A percentile compares a stretch with the other conserved stretches of the same genome.
These are phyloP conservation scores for Naganishia liquefaciens DNA, from an alignment of 1,284 basidiomycete genomes.

Conservation along the genomic window DNA sequence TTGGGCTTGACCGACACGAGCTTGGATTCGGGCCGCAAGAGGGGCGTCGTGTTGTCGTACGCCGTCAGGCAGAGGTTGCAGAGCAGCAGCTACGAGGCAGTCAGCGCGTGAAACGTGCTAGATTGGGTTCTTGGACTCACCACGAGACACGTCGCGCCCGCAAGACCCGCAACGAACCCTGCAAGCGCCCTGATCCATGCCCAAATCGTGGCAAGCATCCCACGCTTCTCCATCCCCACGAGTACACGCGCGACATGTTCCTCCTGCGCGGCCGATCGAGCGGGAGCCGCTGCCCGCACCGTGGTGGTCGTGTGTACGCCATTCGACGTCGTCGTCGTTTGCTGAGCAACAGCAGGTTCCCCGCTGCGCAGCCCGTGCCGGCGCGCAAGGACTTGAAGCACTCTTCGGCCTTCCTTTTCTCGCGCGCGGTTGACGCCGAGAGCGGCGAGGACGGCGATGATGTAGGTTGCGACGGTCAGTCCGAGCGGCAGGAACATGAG, in stretches of 20 bases:
- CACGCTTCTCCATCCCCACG: constrained; percentile 43
- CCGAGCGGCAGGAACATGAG: constrained; percentile 44
- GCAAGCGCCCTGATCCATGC: constrained; percentile 39
- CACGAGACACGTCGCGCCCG: constrained; percentile 41
- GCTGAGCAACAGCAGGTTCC: neutral
- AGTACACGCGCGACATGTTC: constrained; percentile 40
- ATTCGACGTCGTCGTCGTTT: constrained; percentile 15
- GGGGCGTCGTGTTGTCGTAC: constrained; percentile 42
- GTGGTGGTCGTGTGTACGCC: constrained; percentile 10
- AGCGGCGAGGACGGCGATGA: constrained; percentile 43
- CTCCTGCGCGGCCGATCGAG: constrained; percentile 34
- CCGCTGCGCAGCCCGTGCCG: constrained; percentile 23
- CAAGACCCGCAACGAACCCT: constrained; percentile 45
- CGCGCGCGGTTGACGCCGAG: constrained; percentile 45
- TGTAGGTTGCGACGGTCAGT: constrained; percentile 40
- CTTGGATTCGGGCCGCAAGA: constrained; percentile 39
- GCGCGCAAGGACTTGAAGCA: constrained; percentile 43
- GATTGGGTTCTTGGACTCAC: constrained; percentile 38
- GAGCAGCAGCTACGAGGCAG: constrained; percentile 41
- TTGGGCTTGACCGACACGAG: constrained; percentile 40
- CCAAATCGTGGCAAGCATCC: constrained; percentile 39
- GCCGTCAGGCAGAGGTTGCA: constrained; percentile 47
- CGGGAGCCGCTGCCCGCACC: neutral
- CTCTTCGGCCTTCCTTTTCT: constrained; percentile 41
- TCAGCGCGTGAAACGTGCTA: neutral